These are phyloP conservation scores for Silene conica DNA, from an alignment of 148 eudicot genomes.

Conservation along the genomic window DNA sequence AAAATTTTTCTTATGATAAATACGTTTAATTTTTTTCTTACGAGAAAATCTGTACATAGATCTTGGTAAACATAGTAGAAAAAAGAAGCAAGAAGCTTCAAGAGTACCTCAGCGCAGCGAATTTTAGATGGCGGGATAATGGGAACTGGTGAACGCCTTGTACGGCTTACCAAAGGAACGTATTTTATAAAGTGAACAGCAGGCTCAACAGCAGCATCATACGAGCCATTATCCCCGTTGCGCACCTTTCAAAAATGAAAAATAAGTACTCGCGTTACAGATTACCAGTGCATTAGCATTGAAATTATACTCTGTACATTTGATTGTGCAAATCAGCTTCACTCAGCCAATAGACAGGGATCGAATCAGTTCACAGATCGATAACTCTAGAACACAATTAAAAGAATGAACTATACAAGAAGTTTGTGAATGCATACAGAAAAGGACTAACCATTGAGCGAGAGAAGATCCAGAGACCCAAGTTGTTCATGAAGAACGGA, in stretches of 20 bases:
- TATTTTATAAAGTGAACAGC: neutral
- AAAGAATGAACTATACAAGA: neutral
- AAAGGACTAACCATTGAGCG: slow-evolving; percentile 22
- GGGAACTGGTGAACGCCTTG: neutral
- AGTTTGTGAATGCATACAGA: neutral
- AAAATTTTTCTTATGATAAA: no score
- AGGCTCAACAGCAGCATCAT: neutral
- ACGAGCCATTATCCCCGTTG: slow-evolving; percentile 2
- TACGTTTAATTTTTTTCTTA: no score
- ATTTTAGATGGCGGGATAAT: neutral
- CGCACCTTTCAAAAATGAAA: neutral
- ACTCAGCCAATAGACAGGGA: neutral
- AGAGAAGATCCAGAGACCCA: slow-evolving; percentile 14
- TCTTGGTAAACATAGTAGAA: no score
- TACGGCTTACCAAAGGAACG: slow-evolving; percentile 13
- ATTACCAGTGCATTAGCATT: no score
- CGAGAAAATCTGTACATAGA: no score
- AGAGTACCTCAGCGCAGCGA: slow-evolving; percentile 11
- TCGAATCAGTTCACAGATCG: neutral
- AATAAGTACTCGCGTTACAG: neutral
- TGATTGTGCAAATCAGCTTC: no score
- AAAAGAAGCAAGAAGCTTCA: neutral
- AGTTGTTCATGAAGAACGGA: slow-evolving; percentile 21
- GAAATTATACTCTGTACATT: no score
- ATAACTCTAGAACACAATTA: no score